phyloP scores from a whole-genome alignment of 2,329 filamentous ascomycete genomes.

The Fusarium sp. region DNA sequence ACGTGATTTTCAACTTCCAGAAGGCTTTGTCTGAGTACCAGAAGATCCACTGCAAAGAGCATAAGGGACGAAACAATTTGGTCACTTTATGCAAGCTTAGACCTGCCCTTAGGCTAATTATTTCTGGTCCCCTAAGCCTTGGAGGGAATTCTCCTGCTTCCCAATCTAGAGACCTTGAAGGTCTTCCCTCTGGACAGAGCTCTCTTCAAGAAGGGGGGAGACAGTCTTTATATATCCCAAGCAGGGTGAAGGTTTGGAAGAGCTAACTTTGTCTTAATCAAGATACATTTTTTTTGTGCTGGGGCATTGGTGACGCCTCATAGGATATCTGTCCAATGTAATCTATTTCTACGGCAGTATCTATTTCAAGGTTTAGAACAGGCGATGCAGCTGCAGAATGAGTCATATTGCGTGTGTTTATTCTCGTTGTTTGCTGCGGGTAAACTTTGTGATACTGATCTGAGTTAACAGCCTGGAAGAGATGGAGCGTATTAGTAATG shows the following conservation, averaged over 20 bases:
- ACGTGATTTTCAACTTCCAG: background rate
- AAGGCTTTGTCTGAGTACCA: background rate
- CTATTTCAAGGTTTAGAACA: background rate
- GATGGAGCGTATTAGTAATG: background rate
- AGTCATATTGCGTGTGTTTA: background rate
- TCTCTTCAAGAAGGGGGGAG: background rate
- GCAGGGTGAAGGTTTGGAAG: background rate
- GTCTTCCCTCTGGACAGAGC: background rate
- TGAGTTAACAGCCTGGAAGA: background rate
- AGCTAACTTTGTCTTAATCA: background rate
- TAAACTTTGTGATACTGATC: background rate
- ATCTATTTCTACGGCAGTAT: background rate
- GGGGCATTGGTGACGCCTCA: background rate
- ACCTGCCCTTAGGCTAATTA: background rate
- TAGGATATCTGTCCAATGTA: background rate
- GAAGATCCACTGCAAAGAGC: background rate
- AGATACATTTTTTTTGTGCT: background rate
- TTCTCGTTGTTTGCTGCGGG: background rate
- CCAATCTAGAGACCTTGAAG: background rate
- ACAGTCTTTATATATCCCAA: background rate
- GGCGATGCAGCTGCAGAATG: background rate
- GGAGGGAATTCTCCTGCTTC: background rate
- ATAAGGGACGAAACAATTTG: background rate
- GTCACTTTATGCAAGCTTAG: background rate
- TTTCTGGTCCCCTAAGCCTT: background rate